Base-by-base conservation (phyloP, 768 basidiomycete species). In the Lactarius quietus region DNA sequence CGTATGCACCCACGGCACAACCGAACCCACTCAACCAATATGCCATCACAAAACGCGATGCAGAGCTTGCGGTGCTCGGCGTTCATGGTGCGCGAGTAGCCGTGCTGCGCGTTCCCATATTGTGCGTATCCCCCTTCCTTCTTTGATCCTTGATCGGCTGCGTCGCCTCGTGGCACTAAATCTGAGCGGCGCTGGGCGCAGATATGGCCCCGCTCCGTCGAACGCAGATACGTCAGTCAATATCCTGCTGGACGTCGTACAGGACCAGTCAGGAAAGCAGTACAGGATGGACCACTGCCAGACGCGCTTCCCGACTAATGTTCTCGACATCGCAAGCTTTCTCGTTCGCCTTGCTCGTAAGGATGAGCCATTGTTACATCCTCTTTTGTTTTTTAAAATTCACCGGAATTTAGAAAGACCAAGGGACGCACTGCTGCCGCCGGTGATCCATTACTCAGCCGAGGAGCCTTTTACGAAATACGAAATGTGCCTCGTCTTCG, bases 261-360 rank as follows among this genome's bases (percentile, higher is more conserved):
- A 85, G 66, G 92, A 95, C 72, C 91, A 90, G 70, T 90, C 89
- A 6, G 92, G 91, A 3, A 95, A 95, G 77, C 79, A 78, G 39
- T 95, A 95, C 79, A 93, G 87, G 75, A 98, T 98, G 96, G 96
- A 99, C 73, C 89, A 96, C 74, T 96, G 87, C 73, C 94, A 93
- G 29, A 92, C 89, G 20, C 84, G 96, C 33, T 96, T 90, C 77
- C 96, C 96, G 0, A 98, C 96, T 29, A 94, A 94, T 71, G 87
- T 93, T 14, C 71, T 87, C 36, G 95, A 98, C 72, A 89, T 98
- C 61, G 94, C 90, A 2, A 79, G 84, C 26, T 95, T 96, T 72
- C 81, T 98, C 36, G 86, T 88, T 51, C 86, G 90, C 43, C 80
- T 96, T 4, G 79, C 85, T 28, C 81, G 93, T 93, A 67, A 57